A percentile compares a stretch with the other conserved stretches of the same genome.
Conservation (phyloP, 345 rosid species). For the Reutealis trisperma region DNA sequence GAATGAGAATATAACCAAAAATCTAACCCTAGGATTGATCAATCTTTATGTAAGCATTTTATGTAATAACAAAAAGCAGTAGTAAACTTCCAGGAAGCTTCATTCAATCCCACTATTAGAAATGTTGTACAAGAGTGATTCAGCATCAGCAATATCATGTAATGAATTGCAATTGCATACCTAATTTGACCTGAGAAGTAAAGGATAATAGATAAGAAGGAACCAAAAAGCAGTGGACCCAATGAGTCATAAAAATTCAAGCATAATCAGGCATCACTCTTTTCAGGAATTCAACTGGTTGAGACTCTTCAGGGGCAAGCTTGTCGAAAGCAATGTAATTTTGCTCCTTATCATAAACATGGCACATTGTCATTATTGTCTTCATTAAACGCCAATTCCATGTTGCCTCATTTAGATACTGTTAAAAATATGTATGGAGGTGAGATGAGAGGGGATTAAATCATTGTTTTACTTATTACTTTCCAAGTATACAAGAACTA, state of each 20-base stretch:
- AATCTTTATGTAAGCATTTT: not conserved
- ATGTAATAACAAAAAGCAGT: conserved; percentile 10
- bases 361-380: conserved; percentile 89
- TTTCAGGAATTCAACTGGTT: conserved; percentile 71
- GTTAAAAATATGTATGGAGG: conserved; percentile 23
- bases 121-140: not conserved
- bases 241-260: conserved; percentile 23
- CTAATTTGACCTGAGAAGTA: conserved; percentile 25
- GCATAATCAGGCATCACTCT: conserved; percentile 72
- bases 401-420: conserved; percentile 80
- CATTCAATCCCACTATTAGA: conserved; percentile 12
- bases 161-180: conserved; percentile 22
- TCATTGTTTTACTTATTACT: not conserved
- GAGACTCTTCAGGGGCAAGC: conserved; percentile 70
- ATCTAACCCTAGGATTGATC: not conserved
- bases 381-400: conserved; percentile 97
- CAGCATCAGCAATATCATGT: not conserved
- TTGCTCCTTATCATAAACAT: conserved; percentile 67
- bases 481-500: not conserved
- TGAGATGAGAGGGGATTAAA: not conserved
- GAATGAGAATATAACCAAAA: not conserved
- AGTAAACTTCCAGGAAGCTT: conserved; percentile 28
- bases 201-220: conserved; percentile 20
- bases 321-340: conserved; percentile 70
- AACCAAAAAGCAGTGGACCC: conserved; percentile 11